Base-by-base conservation (phyloP, 225 moss, liverwort and hornwort species). In the Takakia lepidozioides region DNA sequence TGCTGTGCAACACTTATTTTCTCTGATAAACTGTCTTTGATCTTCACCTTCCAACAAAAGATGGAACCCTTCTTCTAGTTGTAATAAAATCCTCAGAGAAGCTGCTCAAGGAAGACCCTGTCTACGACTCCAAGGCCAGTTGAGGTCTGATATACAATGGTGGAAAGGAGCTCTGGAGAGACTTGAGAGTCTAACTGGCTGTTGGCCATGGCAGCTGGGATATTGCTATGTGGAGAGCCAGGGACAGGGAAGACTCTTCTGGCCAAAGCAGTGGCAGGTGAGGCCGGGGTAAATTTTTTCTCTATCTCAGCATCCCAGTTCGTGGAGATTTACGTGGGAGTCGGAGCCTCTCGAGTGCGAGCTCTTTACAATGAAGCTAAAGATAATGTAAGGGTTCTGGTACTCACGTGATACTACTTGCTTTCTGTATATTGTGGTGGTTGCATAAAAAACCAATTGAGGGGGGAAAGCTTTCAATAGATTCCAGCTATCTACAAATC, bases 241-340 rank as follows among this genome's bases (percentile, higher is more conserved):
- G 87, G 95, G 52, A 98, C 95, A 49, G 95, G 95, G 38, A 98
- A 98, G 56, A 98, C 95, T 30, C 74, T 98, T 44, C 75, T 98
- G 62, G 95, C 95, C 26, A 98, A 98, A 74, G 95, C 95, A 58
- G 95, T 98, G 63, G 95, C 95, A 25, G 95, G 95, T 41, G 95
- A 98, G 59, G 95, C 95, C 36, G 90, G 87, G 67, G 90, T 98
- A 8, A 98, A 90, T 61, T 98, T 98, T 60, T 98, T 98, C 48
- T 98, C 95, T 2, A 90, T 98, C 30, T 90, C 90, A 17, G 95
- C 90, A 18, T 98, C 95, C 25, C 90, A 98, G 59, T 98, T 98
- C 67, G 95, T 98, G 75, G 95, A 98, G 80, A 98, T 98, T 43
- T 98, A 90, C 60, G 95, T 98, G 24, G 95, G 95, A 69, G 95